These are phyloP conservation scores for Nicotiana benthamiana DNA, from an alignment of 257 asterid species.

Conservation along the genomic window DNA sequence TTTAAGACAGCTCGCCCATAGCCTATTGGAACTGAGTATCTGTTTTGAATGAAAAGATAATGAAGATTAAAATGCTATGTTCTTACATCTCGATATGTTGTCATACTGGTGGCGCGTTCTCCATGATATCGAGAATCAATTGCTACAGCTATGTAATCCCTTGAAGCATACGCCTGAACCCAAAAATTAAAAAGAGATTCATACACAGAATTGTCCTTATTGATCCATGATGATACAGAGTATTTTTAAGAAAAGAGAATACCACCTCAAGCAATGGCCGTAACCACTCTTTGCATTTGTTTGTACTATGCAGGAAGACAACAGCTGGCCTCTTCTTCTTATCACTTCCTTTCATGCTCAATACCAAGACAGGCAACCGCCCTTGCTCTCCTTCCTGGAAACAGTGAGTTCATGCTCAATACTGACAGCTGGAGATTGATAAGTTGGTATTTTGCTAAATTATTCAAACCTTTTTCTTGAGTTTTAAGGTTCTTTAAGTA, in stretches of 20 bases:
- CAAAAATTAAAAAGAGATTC: conserved; percentile 5
- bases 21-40: not conserved
- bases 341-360: conserved; percentile 49
- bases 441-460: too few relatives aligned
- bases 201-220: not conserved
- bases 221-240: not conserved
- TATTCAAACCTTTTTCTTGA: too few relatives aligned
- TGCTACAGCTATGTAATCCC: conserved; percentile 77
- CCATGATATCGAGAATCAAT: conserved; percentile 97
- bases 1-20: not conserved
- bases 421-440: not conserved
- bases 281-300: conserved; percentile 90
- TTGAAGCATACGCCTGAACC: conserved; percentile 86
- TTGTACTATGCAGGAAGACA: conserved; percentile 81
- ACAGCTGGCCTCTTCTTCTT: conserved; percentile 60
- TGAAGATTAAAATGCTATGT: conserved; percentile 11
- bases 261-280: conserved; percentile 85
- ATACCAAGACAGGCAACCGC: conserved; percentile 64
- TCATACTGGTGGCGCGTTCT: conserved; percentile 67
- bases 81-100: conserved; percentile 76
- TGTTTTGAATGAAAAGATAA: not conserved
- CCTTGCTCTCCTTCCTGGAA: conserved; percentile 90
- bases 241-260: not conserved
- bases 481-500: too few relatives aligned
- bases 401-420: not conserved